Conservation (phyloP, 2,329 filamentous ascomycete species). For the Hypoxylon sp. region DNA sequence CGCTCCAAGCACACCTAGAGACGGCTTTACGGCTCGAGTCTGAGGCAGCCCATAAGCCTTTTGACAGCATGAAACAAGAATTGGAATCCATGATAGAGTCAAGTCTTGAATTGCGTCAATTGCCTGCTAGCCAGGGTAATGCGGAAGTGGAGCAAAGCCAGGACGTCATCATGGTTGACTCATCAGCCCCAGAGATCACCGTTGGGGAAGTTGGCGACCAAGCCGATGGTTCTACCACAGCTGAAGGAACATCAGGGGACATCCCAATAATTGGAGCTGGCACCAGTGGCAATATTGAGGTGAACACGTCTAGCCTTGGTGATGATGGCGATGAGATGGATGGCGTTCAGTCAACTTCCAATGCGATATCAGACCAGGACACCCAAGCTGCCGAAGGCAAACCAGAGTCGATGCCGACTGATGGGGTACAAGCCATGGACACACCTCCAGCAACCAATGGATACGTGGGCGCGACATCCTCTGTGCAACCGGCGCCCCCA, state of each 20-base stretch:
- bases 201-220: slow-evolving; percentile 49
- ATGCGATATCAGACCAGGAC: slow-evolving; percentile 43
- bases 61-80: slow-evolving; percentile 75
- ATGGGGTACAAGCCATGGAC: slow-evolving; percentile 47
- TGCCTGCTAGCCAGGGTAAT: slow-evolving; percentile 47
- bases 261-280: slow-evolving; percentile 50
- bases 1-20: slow-evolving; percentile 80
- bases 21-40: slow-evolving; percentile 80
- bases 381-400: slow-evolving; percentile 39
- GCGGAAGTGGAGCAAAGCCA: slow-evolving; percentile 52
- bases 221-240: slow-evolving; percentile 42
- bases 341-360: slow-evolving; percentile 44
- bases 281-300: slow-evolving; percentile 55
- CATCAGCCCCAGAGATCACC: slow-evolving; percentile 57
- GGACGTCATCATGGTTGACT: slow-evolving; percentile 63
- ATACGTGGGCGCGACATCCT: slow-evolving; percentile 49
- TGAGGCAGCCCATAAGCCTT: slow-evolving; percentile 76
- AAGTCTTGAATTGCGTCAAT: slow-evolving; percentile 66
- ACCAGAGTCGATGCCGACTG: slow-evolving; percentile 40
- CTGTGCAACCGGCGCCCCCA: slow-evolving; percentile 59
- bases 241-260: slow-evolving; percentile 50
- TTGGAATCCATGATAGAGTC: slow-evolving; percentile 77
- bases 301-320: slow-evolving; percentile 54
- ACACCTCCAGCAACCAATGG: slow-evolving; percentile 60
- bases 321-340: slow-evolving; percentile 43